Conservation (phyloP, 2,329 filamentous ascomycete genomes). For the Xylariaceae sp. region DNA sequence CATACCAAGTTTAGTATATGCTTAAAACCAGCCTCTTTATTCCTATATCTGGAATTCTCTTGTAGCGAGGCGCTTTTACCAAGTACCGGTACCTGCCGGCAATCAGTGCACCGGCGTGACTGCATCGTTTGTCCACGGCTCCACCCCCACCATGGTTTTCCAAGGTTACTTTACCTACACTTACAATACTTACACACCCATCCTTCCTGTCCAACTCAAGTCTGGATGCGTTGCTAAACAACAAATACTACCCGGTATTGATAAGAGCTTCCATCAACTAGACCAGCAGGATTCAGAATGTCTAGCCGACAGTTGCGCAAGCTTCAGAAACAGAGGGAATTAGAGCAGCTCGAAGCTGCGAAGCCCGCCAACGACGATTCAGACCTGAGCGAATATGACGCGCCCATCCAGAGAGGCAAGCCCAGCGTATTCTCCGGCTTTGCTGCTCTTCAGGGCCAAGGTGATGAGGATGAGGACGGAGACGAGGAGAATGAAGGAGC, state of each 20-base stretch:
- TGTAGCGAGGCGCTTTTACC: no score
- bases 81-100: no score
- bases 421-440: constrained; percentile 46
- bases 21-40: no score
- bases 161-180: no score
- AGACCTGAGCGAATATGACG: constrained; percentile 34
- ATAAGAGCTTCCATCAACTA: background rate
- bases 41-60: no score
- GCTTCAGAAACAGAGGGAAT: constrained; percentile 46
- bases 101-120: no score
- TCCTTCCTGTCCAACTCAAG: background rate
- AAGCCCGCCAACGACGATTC: constrained; percentile 38
- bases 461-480: constrained; percentile 39
- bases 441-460: constrained; percentile 48
- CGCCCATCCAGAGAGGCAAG: constrained; percentile 38
- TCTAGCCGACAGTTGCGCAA: constrained; percentile 34
- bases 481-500: constrained; percentile 36
- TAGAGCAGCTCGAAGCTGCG: constrained; percentile 37
- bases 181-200: no score
- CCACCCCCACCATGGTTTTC: background rate
- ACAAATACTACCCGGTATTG: background rate
- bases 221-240: background rate
- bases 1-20: no score
- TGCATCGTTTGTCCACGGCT: background rate
- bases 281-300: constrained; percentile 21